Evolutionary conservation across 495 filamentous ascomycete species (phyloP).

Genomic region (Penicillium fimorum): DNA sequence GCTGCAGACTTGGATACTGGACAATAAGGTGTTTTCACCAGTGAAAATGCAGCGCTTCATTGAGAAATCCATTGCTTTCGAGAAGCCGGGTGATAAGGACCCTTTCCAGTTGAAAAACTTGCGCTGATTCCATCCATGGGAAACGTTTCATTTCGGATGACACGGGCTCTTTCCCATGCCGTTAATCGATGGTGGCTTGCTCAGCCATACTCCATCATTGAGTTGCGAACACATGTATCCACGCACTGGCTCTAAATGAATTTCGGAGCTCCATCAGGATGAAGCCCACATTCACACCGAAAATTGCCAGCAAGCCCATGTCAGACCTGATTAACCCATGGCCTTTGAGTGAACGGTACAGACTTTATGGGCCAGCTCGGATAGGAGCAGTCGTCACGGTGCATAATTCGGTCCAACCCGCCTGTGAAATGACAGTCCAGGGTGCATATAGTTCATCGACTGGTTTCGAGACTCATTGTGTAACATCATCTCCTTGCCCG

Average conservation of each 20-base stretch:
- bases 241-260: neutral
- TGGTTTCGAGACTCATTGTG: conserved; percentile 2
- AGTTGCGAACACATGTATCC: neutral
- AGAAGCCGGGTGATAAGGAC: conserved; percentile 13
- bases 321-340: neutral
- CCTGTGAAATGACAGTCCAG: neutral
- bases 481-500: neutral
- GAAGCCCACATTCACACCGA: neutral
- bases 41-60: conserved; percentile 24
- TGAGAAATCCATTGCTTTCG: conserved; percentile 18
- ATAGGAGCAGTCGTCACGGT: no score
- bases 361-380: neutral
- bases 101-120: conserved; percentile 23
- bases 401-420: neutral
- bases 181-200: neutral
- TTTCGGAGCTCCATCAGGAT: neutral
- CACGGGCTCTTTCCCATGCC: neutral
- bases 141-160: neutral
- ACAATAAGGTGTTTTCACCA: conserved; percentile 36
- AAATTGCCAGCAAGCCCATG: neutral
- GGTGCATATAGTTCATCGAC: neutral
- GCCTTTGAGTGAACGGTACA: neutral
- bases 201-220: neutral
- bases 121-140: conserved; percentile 5
- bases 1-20: conserved; percentile 36